Percentiles rank a stretch among this genome's conserved stretches.
These are phyloP conservation scores for Cyclospora cayetanensis DNA, from an alignment of 169 alveolate genomes.

Conservation along the genomic window DNA sequence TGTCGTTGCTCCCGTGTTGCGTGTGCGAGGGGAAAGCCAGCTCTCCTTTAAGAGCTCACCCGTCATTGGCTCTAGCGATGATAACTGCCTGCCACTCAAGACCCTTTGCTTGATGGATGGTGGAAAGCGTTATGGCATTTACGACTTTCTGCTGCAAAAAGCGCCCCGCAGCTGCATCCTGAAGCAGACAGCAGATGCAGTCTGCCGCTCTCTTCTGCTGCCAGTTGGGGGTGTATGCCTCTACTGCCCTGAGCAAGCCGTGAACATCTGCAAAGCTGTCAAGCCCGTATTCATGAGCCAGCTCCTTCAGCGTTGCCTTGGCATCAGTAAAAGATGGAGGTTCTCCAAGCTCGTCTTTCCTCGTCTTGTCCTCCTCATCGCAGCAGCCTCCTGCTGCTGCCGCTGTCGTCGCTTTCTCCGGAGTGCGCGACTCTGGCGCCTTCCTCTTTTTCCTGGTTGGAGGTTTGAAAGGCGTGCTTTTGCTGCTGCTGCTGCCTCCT, in stretches of 20 bases:
- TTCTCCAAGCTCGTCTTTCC: too few species aligned
- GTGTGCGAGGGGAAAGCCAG: too few species aligned
- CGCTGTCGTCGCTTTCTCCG: background rate
- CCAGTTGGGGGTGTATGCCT: slow-evolving; percentile 74
- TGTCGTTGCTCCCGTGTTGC: too few species aligned
- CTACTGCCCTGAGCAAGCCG: slow-evolving; percentile 68
- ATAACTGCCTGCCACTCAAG: slow-evolving; percentile 86
- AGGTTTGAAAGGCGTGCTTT: background rate
- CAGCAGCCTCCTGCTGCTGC: background rate
- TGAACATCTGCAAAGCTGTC: slow-evolving; percentile 54
- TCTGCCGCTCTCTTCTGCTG: slow-evolving; percentile 75
- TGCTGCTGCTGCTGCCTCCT: too few species aligned
- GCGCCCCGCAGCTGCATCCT: slow-evolving; percentile 73
- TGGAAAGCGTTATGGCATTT: slow-evolving; percentile 80
- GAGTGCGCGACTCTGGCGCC: background rate
- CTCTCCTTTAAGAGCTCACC: background rate
- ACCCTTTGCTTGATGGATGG: slow-evolving; percentile 87
- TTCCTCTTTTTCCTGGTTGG: slow-evolving; percentile 5
- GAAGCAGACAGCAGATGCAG: slow-evolving; percentile 73
- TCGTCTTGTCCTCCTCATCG: too few species aligned
- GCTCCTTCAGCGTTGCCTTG: slow-evolving; percentile 1
- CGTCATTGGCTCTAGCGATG: slow-evolving; percentile 76
- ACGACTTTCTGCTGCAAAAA: slow-evolving; percentile 62
- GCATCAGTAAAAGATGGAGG: too few species aligned
- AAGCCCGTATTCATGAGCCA: background rate